These are phyloP conservation scores for Metschnikowia reukaufii DNA, from an alignment of 805 yeast species.

Conservation along the genomic window DNA sequence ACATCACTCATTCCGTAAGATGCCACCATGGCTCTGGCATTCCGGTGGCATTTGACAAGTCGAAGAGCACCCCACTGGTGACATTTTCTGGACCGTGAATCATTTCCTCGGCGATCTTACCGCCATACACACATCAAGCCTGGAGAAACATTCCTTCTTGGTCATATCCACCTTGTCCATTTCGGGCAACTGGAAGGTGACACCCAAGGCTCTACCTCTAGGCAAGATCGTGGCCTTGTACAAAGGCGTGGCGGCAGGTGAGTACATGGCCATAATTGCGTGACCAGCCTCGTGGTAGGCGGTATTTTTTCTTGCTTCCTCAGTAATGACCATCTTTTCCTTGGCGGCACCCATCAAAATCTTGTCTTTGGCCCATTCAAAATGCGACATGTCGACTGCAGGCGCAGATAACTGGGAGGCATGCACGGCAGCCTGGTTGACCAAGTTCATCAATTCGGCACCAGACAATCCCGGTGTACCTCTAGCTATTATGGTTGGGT, in stretches of 20 bases:
- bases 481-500: slow-evolving; percentile 86
- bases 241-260: slow-evolving; percentile 90
- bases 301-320: slow-evolving; percentile 88
- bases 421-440: slow-evolving; percentile 96
- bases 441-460: slow-evolving; percentile 93
- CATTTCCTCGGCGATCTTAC: slow-evolving; percentile 94
- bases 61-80: slow-evolving; percentile 94
- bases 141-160: slow-evolving; percentile 81
- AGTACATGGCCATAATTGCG: slow-evolving; percentile 95
- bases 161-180: slow-evolving; percentile 97
- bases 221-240: slow-evolving; percentile 97
- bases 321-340: slow-evolving; percentile 96
- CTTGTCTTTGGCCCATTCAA: slow-evolving; percentile 99
- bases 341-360: slow-evolving; percentile 98
- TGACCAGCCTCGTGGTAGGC: slow-evolving; percentile 99
- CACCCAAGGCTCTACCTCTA: slow-evolving; percentile 94
- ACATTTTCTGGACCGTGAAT: slow-evolving; percentile 89
- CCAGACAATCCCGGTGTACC: slow-evolving; percentile 99
- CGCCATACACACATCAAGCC: slow-evolving; percentile 98
- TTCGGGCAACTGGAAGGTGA: slow-evolving; percentile 96
- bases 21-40: slow-evolving; percentile 97
- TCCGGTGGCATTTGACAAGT: slow-evolving; percentile 82
- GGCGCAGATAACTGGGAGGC: slow-evolving; percentile 93
- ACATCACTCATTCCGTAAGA: slow-evolving; percentile 93
- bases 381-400: slow-evolving; percentile 84